Conservation (phyloP, 73 alveolate genomes). For the Paramecium octaurelia region DNA sequence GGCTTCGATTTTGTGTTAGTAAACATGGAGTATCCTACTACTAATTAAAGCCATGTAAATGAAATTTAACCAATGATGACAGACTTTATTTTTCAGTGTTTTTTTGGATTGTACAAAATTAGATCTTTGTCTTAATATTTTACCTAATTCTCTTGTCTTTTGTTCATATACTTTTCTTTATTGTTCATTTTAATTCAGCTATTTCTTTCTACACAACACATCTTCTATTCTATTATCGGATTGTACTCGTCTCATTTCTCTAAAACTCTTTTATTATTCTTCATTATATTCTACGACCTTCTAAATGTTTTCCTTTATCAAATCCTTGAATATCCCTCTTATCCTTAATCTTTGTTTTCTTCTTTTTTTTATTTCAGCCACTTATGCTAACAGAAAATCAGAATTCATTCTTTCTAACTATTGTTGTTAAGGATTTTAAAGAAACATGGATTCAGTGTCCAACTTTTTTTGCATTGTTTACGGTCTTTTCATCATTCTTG, state of each 20-base stretch:
- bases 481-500: neutral
- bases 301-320: conserved; percentile 11
- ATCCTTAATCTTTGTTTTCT: neutral
- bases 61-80: conserved; percentile 1
- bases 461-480: neutral
- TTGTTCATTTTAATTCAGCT: neutral
- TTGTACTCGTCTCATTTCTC: conserved; percentile 1
- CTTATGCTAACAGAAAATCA: neutral
- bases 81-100: neutral
- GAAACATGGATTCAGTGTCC: neutral
- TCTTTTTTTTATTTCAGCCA: conserved; percentile 40
- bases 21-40: neutral
- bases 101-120: neutral
- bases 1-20: neutral
- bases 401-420: neutral
- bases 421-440: neutral
- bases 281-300: neutral
- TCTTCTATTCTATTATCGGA: conserved; percentile 28
- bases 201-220: neutral
- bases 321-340: conserved; percentile 27
- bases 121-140: neutral
- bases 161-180: neutral
- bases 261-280: neutral
- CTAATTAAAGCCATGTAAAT: neutral
- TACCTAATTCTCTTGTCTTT: neutral